Evolutionary conservation across 495 filamentous ascomycete species (phyloP).

Genomic region (Darksidea phi): DNA sequence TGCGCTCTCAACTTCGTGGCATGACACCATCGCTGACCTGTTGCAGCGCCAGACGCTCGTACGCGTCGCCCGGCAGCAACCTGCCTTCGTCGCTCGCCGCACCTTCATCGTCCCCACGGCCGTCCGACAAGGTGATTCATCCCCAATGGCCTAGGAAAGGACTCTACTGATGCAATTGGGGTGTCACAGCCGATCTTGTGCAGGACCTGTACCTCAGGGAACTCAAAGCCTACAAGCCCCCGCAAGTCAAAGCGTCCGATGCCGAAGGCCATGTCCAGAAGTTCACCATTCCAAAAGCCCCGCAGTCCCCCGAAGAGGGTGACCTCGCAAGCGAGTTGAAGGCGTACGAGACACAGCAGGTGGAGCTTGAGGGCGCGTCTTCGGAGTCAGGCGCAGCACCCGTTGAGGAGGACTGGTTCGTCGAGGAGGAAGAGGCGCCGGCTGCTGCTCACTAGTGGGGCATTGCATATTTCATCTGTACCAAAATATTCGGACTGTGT

Average conservation of each 20-base stretch:
- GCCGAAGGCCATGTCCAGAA: constrained; percentile 87
- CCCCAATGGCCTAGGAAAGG: constrained; percentile 16
- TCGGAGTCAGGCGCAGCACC: constrained; percentile 54
- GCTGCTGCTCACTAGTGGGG: constrained; percentile 26
- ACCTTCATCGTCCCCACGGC: constrained; percentile 78
- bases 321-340: constrained; percentile 86
- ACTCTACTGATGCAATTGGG: constrained; percentile 21
- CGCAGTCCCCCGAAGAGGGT: constrained; percentile 84
- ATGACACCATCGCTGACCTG: constrained; percentile 5
- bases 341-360: constrained; percentile 85
- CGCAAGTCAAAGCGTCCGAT: constrained; percentile 78
- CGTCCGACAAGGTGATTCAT: constrained; percentile 65
- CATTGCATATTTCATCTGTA: constrained; percentile 13
- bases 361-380: constrained; percentile 89
- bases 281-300: constrained; percentile 74
- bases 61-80: constrained; percentile 72
- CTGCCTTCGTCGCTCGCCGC: constrained; percentile 62
- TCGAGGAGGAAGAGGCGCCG: constrained; percentile 58
- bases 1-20: constrained; percentile 3
- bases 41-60: constrained; percentile 77
- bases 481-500: constrained; percentile 21
- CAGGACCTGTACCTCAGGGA: constrained; percentile 96
- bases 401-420: constrained; percentile 70
- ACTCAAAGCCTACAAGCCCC: constrained; percentile 87
- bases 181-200: constrained; percentile 75